Percentiles rank a stretch among this genome's conserved stretches.
These are phyloP conservation scores for Gnaphalium uliginosum DNA, from an alignment of 129 eudicot genomes.

Conservation along the genomic window DNA sequence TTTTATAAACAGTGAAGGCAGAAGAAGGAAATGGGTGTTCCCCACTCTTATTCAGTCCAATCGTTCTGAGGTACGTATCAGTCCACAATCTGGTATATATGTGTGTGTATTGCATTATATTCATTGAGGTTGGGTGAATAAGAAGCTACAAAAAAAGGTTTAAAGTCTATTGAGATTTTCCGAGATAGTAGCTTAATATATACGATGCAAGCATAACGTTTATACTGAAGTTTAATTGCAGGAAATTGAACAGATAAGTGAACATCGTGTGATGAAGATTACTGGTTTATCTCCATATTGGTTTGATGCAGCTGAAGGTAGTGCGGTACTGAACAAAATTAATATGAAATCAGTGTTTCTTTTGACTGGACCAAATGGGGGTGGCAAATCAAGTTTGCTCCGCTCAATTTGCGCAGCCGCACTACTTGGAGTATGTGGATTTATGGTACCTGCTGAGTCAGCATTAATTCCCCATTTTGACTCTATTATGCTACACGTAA, in stretches of 20 bases:
- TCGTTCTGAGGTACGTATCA: constrained; percentile 50
- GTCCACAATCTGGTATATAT: not conserved
- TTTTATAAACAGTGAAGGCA: constrained; percentile 73
- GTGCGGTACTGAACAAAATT: constrained; percentile 67
- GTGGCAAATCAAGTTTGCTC: constrained; percentile 95
- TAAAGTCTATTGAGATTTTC: not conserved
- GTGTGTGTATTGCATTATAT: constrained; percentile 4
- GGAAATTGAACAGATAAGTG: constrained; percentile 37
- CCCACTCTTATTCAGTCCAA: constrained; percentile 63
- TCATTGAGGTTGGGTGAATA: not conserved
- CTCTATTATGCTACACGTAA: constrained; percentile 89
- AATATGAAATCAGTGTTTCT: constrained; percentile 85
- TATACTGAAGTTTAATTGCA: constrained; percentile 33
- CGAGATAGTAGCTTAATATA: not conserved
- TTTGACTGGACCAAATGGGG: constrained; percentile 97
- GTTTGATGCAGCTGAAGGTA: constrained; percentile 90
- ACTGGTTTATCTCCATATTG: constrained; percentile 88
- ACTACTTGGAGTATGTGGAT: constrained; percentile 82
- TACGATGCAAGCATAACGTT: not conserved
- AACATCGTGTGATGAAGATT: constrained; percentile 63
- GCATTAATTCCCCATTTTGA: constrained; percentile 93
- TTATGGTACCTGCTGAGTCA: constrained; percentile 94
- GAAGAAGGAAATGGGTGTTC: constrained; percentile 93
- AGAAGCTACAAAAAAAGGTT: constrained; percentile 8
- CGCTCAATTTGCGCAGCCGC: constrained; percentile 95